Evolutionary conservation across 345 rosid species (phyloP), one percentile per base, ranked within the genome.

Genomic region (Ceriops tagal): DNA sequence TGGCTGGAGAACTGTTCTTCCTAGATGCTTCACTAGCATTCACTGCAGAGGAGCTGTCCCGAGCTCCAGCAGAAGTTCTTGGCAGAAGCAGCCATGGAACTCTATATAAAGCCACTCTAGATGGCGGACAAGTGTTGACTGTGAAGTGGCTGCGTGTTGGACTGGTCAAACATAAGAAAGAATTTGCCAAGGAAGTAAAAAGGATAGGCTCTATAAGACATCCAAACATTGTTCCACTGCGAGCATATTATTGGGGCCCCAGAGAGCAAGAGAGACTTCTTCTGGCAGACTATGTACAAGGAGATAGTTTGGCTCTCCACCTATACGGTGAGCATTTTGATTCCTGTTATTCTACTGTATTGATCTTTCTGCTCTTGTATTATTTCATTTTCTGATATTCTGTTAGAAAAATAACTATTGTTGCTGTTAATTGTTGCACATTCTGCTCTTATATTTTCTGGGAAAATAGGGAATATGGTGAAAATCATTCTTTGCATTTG

Each of bases 71-170:
- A 4, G 97, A 93, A 84, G 97, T 93, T 82, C 92, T 93, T 47
- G 97, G 98, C 34, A 85, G 98, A 83, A 90, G 98, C 86, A 93
- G 96, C 75, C 97, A 88, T 76, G 97, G 97, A 70, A 93, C 98
- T 60, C 78, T 91, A 1, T 93, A 93, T 65, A 91, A 91, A 82
- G 98, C 98, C 61, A 91, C 96, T 71, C 84, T 93, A 59, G 92
- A 80, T 67, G 80, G 79, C 28, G 96, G 95, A 8, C 89, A 91
- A 75, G 82, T 88, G 91, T 68, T 93, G 81, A 80, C 92, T 24
- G 98, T 93, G 82, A 93, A 93, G 76, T 93, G 97, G 98, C 70
- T 93, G 84, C 85, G 95, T 73, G 96, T 88, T 59, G 98, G 97
- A 77, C 83, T 93, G 34, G 97, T 91, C 65, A 93, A 82, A 79